A percentile compares a stretch with the other conserved stretches of the same genome.
phyloP scores from a whole-genome alignment of 768 basidiomycete genomes.

The Tulasnella sp. region DNA sequence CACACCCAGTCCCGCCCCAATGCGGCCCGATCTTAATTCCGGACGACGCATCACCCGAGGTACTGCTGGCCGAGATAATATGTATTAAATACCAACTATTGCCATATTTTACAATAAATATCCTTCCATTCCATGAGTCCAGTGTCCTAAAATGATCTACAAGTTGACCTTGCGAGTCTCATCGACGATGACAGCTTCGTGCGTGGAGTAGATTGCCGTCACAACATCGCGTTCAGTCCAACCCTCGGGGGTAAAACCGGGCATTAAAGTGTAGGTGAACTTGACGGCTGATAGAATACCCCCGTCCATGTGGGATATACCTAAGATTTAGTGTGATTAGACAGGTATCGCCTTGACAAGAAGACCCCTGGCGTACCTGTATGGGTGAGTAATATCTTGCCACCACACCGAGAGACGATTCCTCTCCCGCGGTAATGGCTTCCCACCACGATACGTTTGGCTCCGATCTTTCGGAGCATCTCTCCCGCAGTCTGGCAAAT shows the following conservation, averaged over 20 bases:
- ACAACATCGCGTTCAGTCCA: constrained; percentile 44
- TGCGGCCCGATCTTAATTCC: constrained; percentile 8
- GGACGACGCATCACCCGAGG: constrained; percentile 8
- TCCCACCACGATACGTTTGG: constrained; percentile 85
- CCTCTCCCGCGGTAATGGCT: constrained; percentile 77
- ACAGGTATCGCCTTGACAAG: too few species aligned
- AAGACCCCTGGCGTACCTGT: constrained; percentile 71
- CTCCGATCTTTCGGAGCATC: constrained; percentile 66
- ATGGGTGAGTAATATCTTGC: constrained; percentile 90
- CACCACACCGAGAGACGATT: constrained; percentile 75
- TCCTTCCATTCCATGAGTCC: neutral
- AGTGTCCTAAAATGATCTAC: neutral
- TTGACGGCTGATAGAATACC: constrained; percentile 81
- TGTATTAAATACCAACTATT: neutral
- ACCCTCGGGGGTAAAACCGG: constrained; percentile 29
- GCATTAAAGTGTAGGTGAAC: constrained; percentile 71
- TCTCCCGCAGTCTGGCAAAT: constrained; percentile 60
- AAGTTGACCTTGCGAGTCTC: constrained; percentile 35
- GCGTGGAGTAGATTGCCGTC: constrained; percentile 48
- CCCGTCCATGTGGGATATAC: constrained; percentile 95
- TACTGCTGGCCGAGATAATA: constrained; percentile 1
- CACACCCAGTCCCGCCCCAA: neutral
- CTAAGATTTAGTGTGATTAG: too few species aligned
- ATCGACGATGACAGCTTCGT: constrained; percentile 38
- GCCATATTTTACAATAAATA: neutral